A percentile compares a stretch with the other conserved stretches of the same genome.
These are phyloP conservation scores for Ceriops zippeliana DNA, from an alignment of 345 rosid species.

Conservation along the genomic window DNA sequence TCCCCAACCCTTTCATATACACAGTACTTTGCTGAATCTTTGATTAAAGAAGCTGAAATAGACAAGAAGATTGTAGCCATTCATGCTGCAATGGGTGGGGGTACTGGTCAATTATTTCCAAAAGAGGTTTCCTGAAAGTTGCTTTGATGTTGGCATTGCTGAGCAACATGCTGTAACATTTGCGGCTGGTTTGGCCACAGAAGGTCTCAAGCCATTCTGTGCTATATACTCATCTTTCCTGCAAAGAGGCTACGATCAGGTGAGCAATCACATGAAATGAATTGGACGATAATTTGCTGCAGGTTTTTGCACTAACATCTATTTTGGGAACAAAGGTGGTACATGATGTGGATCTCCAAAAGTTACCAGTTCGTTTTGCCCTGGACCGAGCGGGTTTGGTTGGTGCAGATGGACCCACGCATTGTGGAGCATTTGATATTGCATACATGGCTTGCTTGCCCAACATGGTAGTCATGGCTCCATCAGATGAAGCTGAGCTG, in stretches of 20 bases:
- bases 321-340: constrained; percentile 40
- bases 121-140: constrained; percentile 61
- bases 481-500: constrained; percentile 73
- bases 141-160: constrained; percentile 74
- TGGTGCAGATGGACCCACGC: constrained; percentile 82
- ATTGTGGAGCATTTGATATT: constrained; percentile 71
- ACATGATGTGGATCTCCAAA: constrained; percentile 80
- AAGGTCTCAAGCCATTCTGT: constrained; percentile 77
- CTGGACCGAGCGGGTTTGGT: constrained; percentile 72
- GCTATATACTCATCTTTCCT: constrained; percentile 74
- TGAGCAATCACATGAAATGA: constrained; percentile 16
- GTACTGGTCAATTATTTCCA: constrained; percentile 70
- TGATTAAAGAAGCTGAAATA: constrained; percentile 59
- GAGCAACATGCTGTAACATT: constrained; percentile 83
- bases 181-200: constrained; percentile 74
- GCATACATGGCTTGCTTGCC: constrained; percentile 77
- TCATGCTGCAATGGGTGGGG: constrained; percentile 88
- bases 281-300: background rate
- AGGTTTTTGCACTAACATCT: constrained; percentile 3
- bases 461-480: constrained; percentile 85
- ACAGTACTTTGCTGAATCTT: constrained; percentile 58
- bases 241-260: constrained; percentile 80
- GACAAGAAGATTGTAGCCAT: constrained; percentile 62
- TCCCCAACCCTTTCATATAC: constrained; percentile 58
- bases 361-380: constrained; percentile 65